Conservation (phyloP, 257 asterid genomes). For the Nicotiana sylvestris region DNA sequence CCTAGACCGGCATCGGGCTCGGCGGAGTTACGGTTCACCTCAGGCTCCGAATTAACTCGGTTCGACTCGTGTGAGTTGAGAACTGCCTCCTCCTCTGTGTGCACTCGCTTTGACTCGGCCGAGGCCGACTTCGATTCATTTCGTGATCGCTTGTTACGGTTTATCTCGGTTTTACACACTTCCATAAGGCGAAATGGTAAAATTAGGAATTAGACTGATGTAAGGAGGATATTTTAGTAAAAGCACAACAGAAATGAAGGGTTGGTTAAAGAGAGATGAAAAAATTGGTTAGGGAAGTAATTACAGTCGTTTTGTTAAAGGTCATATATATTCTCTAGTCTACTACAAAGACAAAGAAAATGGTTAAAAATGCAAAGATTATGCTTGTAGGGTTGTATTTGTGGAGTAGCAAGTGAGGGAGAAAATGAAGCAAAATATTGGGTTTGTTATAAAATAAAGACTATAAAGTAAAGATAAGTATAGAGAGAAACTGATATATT, state of each 20-base stretch:
- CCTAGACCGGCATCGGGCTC: not conserved
- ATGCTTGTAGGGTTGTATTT: not conserved
- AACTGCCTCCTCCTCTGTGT: not conserved
- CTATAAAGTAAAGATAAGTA: too few relatives aligned
- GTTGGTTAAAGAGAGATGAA: not conserved
- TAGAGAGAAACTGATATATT: too few relatives aligned
- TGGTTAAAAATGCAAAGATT: too few relatives aligned
- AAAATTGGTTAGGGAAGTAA: not conserved
- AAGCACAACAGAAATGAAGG: not conserved
- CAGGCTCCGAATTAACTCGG: not conserved
- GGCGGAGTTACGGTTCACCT: not conserved
- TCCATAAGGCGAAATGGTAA: slow-evolving; percentile 11
- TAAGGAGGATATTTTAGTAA: not conserved
- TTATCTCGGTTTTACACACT: not conserved
- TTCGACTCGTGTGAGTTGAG: not conserved
- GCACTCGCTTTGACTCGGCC: slow-evolving; percentile 8
- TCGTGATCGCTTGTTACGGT: slow-evolving; percentile 18
- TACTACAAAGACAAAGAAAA: not conserved
- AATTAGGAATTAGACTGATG: not conserved
- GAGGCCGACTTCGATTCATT: slow-evolving; percentile 19
- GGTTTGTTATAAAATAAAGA: not conserved
- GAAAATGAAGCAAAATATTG: slow-evolving; percentile 6
- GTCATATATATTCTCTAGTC: not conserved
- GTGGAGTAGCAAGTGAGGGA: not conserved
- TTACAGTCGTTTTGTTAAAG: not conserved